Evolutionary conservation across 108 stramenopile species (phyloP).

Genomic region (Nitzschia sp.): DNA sequence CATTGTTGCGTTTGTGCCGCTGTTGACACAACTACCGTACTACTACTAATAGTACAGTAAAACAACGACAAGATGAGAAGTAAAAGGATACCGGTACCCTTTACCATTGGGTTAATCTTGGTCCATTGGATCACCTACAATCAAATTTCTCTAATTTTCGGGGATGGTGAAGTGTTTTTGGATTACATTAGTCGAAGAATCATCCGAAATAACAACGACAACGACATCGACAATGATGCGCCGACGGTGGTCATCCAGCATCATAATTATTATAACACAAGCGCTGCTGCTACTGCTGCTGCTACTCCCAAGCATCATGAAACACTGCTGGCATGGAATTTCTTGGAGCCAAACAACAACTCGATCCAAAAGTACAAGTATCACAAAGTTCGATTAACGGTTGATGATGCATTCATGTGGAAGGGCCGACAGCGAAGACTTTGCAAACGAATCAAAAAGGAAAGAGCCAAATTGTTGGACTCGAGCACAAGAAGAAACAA

Average conservation of each 20-base stretch:
- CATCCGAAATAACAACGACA: background rate
- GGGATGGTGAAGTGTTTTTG: background rate
- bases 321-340: too few species aligned
- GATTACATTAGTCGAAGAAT: background rate
- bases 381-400: background rate
- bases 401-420: conserved; percentile 29
- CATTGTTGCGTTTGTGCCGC: too few species aligned
- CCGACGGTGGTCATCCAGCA: background rate
- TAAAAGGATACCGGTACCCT: too few species aligned
- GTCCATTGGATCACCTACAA: background rate
- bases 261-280: background rate
- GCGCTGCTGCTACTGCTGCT: too few species aligned
- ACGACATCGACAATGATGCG: background rate
- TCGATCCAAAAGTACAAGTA: background rate
- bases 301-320: too few species aligned
- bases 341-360: background rate
- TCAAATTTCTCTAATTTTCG: background rate
- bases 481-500: too few species aligned
- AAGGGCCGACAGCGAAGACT: conserved; percentile 20
- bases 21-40: too few species aligned
- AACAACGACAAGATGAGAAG: too few species aligned
- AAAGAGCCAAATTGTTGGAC: too few species aligned
- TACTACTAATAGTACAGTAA: too few species aligned
- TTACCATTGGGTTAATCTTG: background rate
- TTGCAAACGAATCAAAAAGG: conserved; percentile 18